Evolutionary conservation across 441 rosid genomes (phyloP).

Genomic region (Erodium chrysanthum): DNA sequence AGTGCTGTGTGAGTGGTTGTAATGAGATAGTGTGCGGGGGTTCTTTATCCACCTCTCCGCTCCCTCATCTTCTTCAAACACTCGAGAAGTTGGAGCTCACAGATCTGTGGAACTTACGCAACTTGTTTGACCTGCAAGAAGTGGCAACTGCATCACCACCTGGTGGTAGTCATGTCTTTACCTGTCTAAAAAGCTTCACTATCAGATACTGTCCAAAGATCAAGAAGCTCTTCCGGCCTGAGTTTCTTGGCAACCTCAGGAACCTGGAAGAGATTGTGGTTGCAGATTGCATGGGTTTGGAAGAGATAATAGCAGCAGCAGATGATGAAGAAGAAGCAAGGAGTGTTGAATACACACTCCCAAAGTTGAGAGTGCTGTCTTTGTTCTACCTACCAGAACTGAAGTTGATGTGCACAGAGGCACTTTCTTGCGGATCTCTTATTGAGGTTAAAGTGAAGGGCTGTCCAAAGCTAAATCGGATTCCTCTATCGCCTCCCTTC

Average conservation of each 20-base stretch:
- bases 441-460: neutral
- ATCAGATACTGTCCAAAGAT: neutral
- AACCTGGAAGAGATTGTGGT: conserved; percentile 15
- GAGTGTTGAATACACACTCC: neutral
- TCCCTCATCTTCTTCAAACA: no score
- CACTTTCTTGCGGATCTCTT: conserved; percentile 9
- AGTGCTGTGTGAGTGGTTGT: no score
- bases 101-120: neutral
- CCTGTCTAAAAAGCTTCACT: neutral
- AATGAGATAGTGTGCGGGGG: no score
- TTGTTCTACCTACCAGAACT: conserved; percentile 10
- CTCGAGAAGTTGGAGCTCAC: neutral
- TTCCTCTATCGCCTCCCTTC: conserved; percentile 17
- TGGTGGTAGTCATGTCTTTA: no score
- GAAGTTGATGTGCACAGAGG: conserved; percentile 14
- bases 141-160: neutral
- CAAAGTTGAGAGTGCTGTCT: conserved; percentile 3
- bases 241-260: conserved; percentile 13
- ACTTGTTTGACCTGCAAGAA: neutral
- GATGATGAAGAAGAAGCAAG: neutral
- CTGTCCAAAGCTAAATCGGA: conserved; percentile 19
- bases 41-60: no score
- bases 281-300: neutral
- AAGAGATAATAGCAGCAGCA: conserved; percentile 20
- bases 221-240: neutral